Percentiles rank a stretch among this genome's conserved stretches.
phyloP scores from a whole-genome alignment of 148 eudicot genomes.

The Nepenthes gracilis region DNA sequence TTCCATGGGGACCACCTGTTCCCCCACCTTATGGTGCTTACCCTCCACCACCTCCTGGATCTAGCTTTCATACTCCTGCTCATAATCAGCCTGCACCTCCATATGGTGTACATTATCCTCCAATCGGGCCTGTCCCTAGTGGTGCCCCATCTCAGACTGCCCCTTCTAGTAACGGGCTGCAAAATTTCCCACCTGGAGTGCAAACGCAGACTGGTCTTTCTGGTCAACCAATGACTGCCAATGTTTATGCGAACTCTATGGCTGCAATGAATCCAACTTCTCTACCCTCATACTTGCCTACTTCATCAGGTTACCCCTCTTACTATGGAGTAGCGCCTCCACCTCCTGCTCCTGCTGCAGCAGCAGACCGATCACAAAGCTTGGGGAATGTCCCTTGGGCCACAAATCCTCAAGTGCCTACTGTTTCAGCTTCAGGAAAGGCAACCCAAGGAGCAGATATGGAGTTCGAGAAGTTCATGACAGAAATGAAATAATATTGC shows the following conservation, averaged over 20 bases:
- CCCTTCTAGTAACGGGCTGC: conserved; percentile 38
- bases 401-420: conserved; percentile 43
- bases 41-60: conserved; percentile 68
- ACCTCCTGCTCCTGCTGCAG: conserved; percentile 38
- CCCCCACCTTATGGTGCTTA: conserved; percentile 47
- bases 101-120: conserved; percentile 55
- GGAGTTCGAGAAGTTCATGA: conserved; percentile 86
- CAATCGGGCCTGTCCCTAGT: conserved; percentile 26
- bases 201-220: conserved; percentile 42
- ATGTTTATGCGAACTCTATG: conserved; percentile 31
- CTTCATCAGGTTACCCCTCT: conserved; percentile 46
- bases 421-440: conserved; percentile 40
- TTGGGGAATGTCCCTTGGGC: conserved; percentile 76
- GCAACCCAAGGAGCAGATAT: conserved; percentile 38
- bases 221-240: conserved; percentile 28
- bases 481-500: conserved; percentile 53
- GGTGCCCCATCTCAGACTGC: conserved; percentile 28
- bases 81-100: conserved; percentile 46
- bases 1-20: conserved; percentile 79
- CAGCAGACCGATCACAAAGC: conserved; percentile 34
- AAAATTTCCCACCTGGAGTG: conserved; percentile 51
- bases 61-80: conserved; percentile 37
- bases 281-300: conserved; percentile 34
- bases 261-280: conserved; percentile 29
- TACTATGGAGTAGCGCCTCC: conserved; percentile 68